These are phyloP conservation scores for Botryotinia globosa DNA, from an alignment of 2,329 filamentous ascomycete genomes.

Conservation along the genomic window DNA sequence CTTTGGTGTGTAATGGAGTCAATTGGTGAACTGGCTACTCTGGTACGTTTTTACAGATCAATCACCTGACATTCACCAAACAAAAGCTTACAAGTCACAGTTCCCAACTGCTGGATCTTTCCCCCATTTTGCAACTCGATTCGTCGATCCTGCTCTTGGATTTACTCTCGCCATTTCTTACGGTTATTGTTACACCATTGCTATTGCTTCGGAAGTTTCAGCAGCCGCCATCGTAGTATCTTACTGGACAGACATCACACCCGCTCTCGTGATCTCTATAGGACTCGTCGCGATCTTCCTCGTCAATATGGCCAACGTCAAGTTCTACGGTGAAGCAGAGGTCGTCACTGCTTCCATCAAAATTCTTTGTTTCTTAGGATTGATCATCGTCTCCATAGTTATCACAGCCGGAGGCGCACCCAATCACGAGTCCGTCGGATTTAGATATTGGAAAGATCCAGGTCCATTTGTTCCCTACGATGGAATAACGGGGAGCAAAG, in stretches of 20 bases:
- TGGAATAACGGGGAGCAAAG: constrained; percentile 56
- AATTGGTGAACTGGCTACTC: constrained; percentile 38
- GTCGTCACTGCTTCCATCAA: constrained; percentile 86
- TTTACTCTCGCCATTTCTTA: constrained; percentile 39
- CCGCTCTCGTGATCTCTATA: constrained; percentile 70
- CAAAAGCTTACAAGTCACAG: constrained; percentile 20
- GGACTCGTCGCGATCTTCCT: constrained; percentile 72
- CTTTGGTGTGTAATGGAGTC: constrained; percentile 40
- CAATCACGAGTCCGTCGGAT: constrained; percentile 58
- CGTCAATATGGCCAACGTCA: constrained; percentile 86
- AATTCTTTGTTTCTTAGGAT: constrained; percentile 61
- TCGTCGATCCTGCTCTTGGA: constrained; percentile 40
- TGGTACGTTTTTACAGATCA: constrained; percentile 19
- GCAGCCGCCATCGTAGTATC: constrained; percentile 78
- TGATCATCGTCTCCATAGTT: constrained; percentile 62
- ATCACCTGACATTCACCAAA: not conserved
- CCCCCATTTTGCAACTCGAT: constrained; percentile 38
- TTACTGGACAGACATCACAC: constrained; percentile 67
- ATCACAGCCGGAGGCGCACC: constrained; percentile 63
- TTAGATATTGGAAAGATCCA: constrained; percentile 67
- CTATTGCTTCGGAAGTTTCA: constrained; percentile 80
- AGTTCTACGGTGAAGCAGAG: constrained; percentile 84
- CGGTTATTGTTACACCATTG: constrained; percentile 40
- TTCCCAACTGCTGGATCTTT: constrained; percentile 39
- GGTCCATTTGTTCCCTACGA: constrained; percentile 67